Evolutionary conservation across 352 stramenopile species (phyloP), one percentile per base, ranked within the genome.

Genomic region (Phytopythium delawarense): DNA sequence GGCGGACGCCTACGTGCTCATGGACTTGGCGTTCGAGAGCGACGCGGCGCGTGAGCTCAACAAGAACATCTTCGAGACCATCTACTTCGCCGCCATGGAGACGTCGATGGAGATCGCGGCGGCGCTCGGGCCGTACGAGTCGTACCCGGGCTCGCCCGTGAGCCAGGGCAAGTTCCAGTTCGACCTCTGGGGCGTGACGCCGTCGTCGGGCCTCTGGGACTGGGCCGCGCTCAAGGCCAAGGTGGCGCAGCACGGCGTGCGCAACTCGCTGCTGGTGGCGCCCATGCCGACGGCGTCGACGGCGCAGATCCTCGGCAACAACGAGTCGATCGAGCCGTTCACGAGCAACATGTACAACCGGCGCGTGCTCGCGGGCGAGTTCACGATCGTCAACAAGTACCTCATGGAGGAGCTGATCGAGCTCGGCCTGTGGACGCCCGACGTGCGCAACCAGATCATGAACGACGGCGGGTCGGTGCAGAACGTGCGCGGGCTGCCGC

Each of bases 341-440:
- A 99, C 97, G 49, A 97, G 86, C 63, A 99, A 99, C 82, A 99
- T 99, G 91, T 99, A 99, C 94, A 99, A 97, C 67, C 93, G 97
- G 30, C 96, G 97, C 61, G 97, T 99, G 49, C 86, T 99, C 25
- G 97, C 98, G 3, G 98, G 98, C 57, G 97, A 99, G 75, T 99
- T 99, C 77, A 99, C 96, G 45, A 94, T 99, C 54, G 97, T 99
- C 18, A 99, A 99, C 89, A 99, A 99, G 61, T 97, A 99, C 74
- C 80, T 99, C 42, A 92, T 99, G 71, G 89, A 96, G 53, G 97
- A 99, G 63, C 84, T 99, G 18, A 99, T 98, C 21, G 78, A 90
- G 12, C 76, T 93, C 30, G 96, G 95, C 3, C 88, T 99, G 37
- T 99, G 98, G 98, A 99, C 95, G 37, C 76, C 96, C 7, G 91